Conservation (phyloP, 176 grass and related monocot genomes). For the Luzula sylvatica region DNA sequence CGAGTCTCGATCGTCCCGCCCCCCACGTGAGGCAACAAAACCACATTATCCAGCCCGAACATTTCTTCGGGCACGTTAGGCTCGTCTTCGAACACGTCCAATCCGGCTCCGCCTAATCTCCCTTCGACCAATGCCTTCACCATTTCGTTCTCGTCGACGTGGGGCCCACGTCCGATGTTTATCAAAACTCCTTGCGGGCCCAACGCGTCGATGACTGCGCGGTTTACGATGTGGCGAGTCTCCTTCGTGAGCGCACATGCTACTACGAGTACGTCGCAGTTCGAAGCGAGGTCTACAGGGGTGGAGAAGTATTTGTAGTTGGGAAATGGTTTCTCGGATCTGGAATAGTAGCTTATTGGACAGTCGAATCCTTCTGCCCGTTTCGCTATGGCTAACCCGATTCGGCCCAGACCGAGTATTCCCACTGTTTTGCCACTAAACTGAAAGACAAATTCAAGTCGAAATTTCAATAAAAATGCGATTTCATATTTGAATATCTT, state of each 20-base stretch:
- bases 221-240: constrained; percentile 51
- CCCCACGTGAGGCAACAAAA: constrained; percentile 64
- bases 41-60: constrained; percentile 52
- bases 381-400: constrained; percentile 73
- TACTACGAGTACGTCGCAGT: constrained; percentile 66
- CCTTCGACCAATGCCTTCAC: constrained; percentile 57
- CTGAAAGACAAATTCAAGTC: constrained; percentile 34
- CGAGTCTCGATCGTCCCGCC: constrained; percentile 64
- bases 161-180: constrained; percentile 68
- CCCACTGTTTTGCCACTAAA: constrained; percentile 84
- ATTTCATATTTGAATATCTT: not conserved
- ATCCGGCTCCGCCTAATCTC: constrained; percentile 47
- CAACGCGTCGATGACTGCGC: constrained; percentile 51
- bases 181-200: constrained; percentile 58
- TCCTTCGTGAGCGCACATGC: constrained; percentile 47
- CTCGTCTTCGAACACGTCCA: constrained; percentile 78
- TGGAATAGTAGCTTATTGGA: constrained; percentile 64
- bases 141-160: constrained; percentile 71
- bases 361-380: constrained; percentile 77
- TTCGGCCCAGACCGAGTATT: constrained; percentile 83
- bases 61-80: constrained; percentile 51
- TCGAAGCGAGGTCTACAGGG: constrained; percentile 56
- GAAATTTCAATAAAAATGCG: too few species aligned
- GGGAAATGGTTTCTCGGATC: constrained; percentile 56
- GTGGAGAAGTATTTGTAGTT: constrained; percentile 51